Base-by-base conservation (phyloP, 164 flowering plant species). In the Taxillus chinensis region DNA sequence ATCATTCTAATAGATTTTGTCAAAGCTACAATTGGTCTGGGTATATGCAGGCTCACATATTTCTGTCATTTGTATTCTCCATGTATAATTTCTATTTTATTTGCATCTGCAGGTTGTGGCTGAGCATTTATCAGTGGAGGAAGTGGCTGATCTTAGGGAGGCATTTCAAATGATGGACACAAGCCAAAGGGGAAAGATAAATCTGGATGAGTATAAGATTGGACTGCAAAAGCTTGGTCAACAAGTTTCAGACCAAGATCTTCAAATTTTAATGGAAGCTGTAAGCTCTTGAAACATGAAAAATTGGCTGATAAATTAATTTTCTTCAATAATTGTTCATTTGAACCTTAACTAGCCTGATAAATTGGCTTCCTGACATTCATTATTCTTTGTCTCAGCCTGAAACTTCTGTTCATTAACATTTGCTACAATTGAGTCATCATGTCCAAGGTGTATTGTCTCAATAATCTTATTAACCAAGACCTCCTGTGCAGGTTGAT, bases 71-170 rank as follows among this genome's bases (percentile, higher is more conserved):
- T 27, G 27, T 27, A 27, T 27, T 27, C 27, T 27, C 27, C 27
- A 27, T 27, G 27, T 27, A 27, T 27, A 27, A 27, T 27, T 27
- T 27, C 14, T 48, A 48, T 48, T 12, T 15, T 3, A 17, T 62
- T 45, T 56, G 7, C 55, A 8, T 67, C 15, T 48, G 13, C 71
- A 89, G 98, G 96, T 92, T 16, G 65, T 92, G 37, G 98, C 98
- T 39, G 96, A 92, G 77, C 88, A 84, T 71, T 80, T 92, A 69
- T 89, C 98, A 2, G 73, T 79, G 59, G 98, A 91, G 76, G 98
- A 92, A 80, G 90, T 79, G 4, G 98, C 95, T 62, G 95, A 86
- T 55, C 84, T 92, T 49, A 89, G 84, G 73, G 98, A 89, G n/a
- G 78, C 83, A 55, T 92, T 92, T 71, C 78, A 81, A 8, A 73